Base-by-base conservation (phyloP, 2,329 filamentous ascomycete genomes). In the Simplicillium sp. region DNA sequence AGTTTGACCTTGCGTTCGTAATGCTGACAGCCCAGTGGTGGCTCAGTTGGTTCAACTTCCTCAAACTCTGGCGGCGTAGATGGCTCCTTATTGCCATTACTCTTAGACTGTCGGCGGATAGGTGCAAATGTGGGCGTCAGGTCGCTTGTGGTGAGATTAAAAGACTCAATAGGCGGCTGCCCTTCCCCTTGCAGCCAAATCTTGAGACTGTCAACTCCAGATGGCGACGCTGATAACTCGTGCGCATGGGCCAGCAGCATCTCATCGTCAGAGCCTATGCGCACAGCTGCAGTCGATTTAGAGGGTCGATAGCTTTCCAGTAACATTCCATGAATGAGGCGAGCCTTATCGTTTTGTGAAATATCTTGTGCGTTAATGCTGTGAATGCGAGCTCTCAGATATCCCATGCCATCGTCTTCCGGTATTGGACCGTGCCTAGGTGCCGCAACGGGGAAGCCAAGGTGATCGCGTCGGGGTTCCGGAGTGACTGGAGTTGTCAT, bases 1-100 rank as follows among this genome's bases (percentile, higher is more conserved):
- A 97, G 68, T 61, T 97, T 97, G 51, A 98, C 87, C 52, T 97
- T 97, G 48, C 92, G 80, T 55, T 86, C 87, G 60, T 98, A 98
- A 62, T 98, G 92, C 52, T 82, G 72, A 59, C 92, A 98, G 1
- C 92, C 92, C 5, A 96, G 64, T 25, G 70, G 65, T 3, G 63
- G 67, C 16, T 67, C 63, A 14, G 44, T 40, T 28, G 61, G 58
- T 9, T 25, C 20, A 25, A 25, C 20, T 25, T 25, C 20, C 9
- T 25, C 20, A 9, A 25, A 6, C 6, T 25, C 20, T n/a, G 47
- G 36, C 12, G 34, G 25, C 28, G 39, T 38, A 6, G 38, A 7
- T 3, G 38, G 32, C 34, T 59, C 58, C 33, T 72, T 69, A 11
- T 70, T 70, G 7, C 63, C 58, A 28, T 74, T 69, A 32, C 71